Base-by-base conservation (phyloP, 306 rosid species). In the Dalbergia oliveri region DNA sequence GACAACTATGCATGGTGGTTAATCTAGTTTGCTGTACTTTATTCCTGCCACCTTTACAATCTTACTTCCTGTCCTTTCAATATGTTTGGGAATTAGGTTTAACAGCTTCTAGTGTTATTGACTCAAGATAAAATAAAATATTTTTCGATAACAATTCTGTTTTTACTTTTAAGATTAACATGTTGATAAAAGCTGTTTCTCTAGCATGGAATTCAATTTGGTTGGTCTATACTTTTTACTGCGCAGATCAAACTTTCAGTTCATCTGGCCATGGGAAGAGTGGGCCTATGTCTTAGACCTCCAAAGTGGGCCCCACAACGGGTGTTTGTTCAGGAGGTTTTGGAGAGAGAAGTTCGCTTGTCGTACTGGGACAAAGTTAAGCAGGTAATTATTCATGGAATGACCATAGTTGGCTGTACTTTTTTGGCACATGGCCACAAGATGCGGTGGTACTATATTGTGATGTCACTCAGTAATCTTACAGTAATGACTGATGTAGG, bases 221-320 rank as follows among this genome's bases (percentile, higher is more conserved):
- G 41, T 77, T 77, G 76, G 63, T 76, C 70, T 80, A 60, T 65
- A 50, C 78, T 58, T 72, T 80, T 62, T 65, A 50, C 79, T 59
- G 64, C 84, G 82, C 93, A 96, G 99, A 79, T 91, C 99, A 78
- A 96, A 96, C 82, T 96, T 96, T 64, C 98, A 96, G 88, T 96
- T 96, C 89, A 96, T 96, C 79, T 96, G 99, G 99, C 99, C 97
- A 34, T 96, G 99, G 99, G 97, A 93, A 83, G 99, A 96, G 88
- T 96, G 99, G 99, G 93, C 97, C 61, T 80, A 83, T 80, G 99
- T 93, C 77, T 68, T 96, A 66, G 98, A 96, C 69, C 97, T 96
- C 54, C 99, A 16, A 96, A 86, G 82, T 96, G 99, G 98, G 99
- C 99, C 44, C 99, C 99, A 19, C 99, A 96, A 64, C 98, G 97